Evolutionary conservation across 352 stramenopile genomes (phyloP).

Genomic region (Phytophthora sp.): DNA sequence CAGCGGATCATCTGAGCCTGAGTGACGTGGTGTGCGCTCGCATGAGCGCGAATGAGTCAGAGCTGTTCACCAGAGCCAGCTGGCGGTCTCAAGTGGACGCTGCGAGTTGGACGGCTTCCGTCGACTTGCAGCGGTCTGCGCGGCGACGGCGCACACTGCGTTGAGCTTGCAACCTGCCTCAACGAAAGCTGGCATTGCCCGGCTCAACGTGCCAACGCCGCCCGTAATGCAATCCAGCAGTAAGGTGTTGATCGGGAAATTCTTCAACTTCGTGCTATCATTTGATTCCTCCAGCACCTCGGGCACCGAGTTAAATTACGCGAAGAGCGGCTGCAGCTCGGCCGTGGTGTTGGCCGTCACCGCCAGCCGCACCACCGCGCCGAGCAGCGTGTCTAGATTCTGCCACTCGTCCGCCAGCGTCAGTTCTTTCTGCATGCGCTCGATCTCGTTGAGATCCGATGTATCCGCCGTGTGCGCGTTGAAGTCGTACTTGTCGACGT

Average conservation of each 20-base stretch:
- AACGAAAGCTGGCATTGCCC: slow-evolving; percentile 1
- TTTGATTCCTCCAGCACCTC: too few species aligned
- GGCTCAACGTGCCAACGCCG: not conserved
- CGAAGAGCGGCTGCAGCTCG: slow-evolving; percentile 34
- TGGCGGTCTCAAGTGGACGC: not conserved
- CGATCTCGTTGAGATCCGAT: slow-evolving; percentile 10
- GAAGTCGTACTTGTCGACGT: slow-evolving; percentile 24
- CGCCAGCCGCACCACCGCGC: slow-evolving; percentile 28
- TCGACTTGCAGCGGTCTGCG: not conserved
- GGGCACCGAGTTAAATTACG: slow-evolving; percentile 15
- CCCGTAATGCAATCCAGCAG: not conserved
- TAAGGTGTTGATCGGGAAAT: not conserved
- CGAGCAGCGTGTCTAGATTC: slow-evolving; percentile 37
- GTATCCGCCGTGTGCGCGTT: slow-evolving; percentile 7
- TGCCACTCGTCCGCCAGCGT: slow-evolving; percentile 27
- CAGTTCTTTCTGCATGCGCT: slow-evolving; percentile 24
- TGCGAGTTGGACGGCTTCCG: not conserved
- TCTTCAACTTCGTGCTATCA: too few species aligned
- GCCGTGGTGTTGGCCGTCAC: slow-evolving; percentile 31
- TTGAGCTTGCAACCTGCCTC: not conserved
- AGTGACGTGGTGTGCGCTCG: slow-evolving; percentile 6
- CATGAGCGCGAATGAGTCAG: slow-evolving; percentile 19
- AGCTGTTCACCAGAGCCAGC: slow-evolving; percentile 1
- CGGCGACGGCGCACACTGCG: not conserved
- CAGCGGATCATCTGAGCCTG: not conserved